A percentile compares a stretch with the other conserved stretches of the same genome.
Evolutionary conservation across 2,329 filamentous ascomycete species (phyloP).

Genomic region (Grosmannia huntii): DNA sequence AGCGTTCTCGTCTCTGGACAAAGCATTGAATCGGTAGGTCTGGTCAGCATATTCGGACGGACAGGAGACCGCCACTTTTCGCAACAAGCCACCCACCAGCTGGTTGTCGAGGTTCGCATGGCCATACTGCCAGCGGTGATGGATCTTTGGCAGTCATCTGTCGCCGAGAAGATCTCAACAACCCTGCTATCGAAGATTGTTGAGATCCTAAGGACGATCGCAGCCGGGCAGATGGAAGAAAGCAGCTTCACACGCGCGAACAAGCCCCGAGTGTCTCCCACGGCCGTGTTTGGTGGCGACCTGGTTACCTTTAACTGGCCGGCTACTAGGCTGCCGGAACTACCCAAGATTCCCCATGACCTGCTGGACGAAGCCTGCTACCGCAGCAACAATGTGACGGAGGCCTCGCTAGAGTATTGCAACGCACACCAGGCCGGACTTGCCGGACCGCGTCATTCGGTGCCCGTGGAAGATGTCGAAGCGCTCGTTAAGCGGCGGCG

Average conservation of each 20-base stretch:
- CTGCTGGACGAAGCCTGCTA: slow-evolving; percentile 65
- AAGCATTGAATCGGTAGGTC: slow-evolving; percentile 63
- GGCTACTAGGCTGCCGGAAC: slow-evolving; percentile 19
- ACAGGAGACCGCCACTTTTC: slow-evolving; percentile 27
- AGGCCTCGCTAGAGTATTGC: slow-evolving; percentile 62
- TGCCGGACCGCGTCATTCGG: slow-evolving; percentile 50
- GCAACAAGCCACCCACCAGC: slow-evolving; percentile 47
- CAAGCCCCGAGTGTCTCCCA: slow-evolving; percentile 2
- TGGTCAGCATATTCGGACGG: slow-evolving; percentile 28
- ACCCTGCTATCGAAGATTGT: slow-evolving; percentile 63
- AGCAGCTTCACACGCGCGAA: not conserved
- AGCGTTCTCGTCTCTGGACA: slow-evolving; percentile 64
- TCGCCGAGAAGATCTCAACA: slow-evolving; percentile 69
- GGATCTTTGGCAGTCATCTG: slow-evolving; percentile 72
- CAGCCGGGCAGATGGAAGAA: slow-evolving; percentile 62
- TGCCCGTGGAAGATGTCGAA: slow-evolving; percentile 44
- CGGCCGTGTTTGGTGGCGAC: slow-evolving; percentile 7
- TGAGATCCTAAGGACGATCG: slow-evolving; percentile 68
- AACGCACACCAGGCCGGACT: slow-evolving; percentile 44
- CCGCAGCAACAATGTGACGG: slow-evolving; percentile 56
- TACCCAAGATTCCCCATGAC: slow-evolving; percentile 39
- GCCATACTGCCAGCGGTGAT: slow-evolving; percentile 64
- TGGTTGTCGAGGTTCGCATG: slow-evolving; percentile 75
- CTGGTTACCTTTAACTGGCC: slow-evolving; percentile 35
- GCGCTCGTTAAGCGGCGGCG: slow-evolving; percentile 13